phyloP scores from a whole-genome alignment of 257 asterid species.

The Agastache rugosa region DNA sequence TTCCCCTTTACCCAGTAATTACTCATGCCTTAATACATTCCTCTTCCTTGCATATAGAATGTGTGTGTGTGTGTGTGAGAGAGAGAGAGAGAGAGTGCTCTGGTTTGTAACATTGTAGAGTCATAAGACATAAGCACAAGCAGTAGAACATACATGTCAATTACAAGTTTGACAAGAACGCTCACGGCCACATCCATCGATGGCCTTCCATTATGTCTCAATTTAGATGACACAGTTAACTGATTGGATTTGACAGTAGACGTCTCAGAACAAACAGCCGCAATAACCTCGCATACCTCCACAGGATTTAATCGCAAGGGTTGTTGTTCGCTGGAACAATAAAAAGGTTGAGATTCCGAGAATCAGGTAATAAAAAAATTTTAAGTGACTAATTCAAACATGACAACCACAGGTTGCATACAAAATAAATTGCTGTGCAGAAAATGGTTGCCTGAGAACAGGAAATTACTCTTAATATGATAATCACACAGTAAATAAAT shows the following conservation, averaged over 20 bases:
- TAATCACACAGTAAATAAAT: slow-evolving; percentile 11
- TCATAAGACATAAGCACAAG: slow-evolving; percentile 32
- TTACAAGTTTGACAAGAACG: slow-evolving; percentile 97
- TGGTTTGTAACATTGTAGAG: slow-evolving; percentile 10
- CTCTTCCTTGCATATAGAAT: background rate
- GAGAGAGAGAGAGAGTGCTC: slow-evolving; percentile 15
- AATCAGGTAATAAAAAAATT: slow-evolving; percentile 26
- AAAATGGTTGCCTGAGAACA: slow-evolving; percentile 1
- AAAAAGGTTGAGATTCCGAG: slow-evolving; percentile 38
- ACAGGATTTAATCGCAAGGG: slow-evolving; percentile 91
- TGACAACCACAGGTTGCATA: slow-evolving; percentile 25
- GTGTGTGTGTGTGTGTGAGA: too few species aligned
- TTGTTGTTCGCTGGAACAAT: slow-evolving; percentile 86
- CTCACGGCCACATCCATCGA: slow-evolving; percentile 97
- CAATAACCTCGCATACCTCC: slow-evolving; percentile 96
- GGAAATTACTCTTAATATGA: slow-evolving; percentile 14
- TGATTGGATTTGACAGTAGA: slow-evolving; percentile 67
- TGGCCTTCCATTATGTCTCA: slow-evolving; percentile 89
- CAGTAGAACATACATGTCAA: slow-evolving; percentile 86
- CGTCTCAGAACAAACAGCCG: slow-evolving; percentile 95
- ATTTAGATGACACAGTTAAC: slow-evolving; percentile 79
- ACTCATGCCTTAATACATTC: slow-evolving; percentile 12
- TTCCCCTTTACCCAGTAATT: slow-evolving; percentile 14
- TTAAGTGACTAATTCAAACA: slow-evolving; percentile 32
- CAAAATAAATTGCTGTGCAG: slow-evolving; percentile 2